phyloP scores from a whole-genome alignment of 306 rosid genomes.

The Erythrophleum fordii region DNA sequence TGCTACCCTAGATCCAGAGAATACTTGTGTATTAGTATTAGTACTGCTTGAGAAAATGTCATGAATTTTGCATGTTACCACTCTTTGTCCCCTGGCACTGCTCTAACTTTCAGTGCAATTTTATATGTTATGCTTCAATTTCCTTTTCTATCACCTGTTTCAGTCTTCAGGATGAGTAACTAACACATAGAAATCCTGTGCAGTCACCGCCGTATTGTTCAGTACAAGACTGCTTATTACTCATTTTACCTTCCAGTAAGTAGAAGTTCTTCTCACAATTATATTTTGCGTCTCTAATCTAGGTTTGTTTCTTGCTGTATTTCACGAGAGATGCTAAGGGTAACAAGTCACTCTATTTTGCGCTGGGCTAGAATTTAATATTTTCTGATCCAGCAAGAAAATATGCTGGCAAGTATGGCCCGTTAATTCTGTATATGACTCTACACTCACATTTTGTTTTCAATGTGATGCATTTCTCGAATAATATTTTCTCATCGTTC shows the following conservation, averaged over 20 bases:
- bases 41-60: conserved; percentile 4
- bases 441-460: conserved; percentile 7
- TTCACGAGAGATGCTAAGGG: conserved; percentile 14
- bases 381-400: conserved; percentile 25
- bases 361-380: conserved; percentile 9
- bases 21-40: not conserved
- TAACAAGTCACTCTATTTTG: not conserved
- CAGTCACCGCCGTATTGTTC: conserved; percentile 94
- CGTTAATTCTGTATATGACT: not conserved
- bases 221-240: conserved; percentile 92
- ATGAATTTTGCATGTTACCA: conserved; percentile 21
- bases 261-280: conserved; percentile 18
- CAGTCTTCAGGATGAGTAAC: conserved; percentile 17
- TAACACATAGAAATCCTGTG: conserved; percentile 37
- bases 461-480: conserved; percentile 18
- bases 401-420: not conserved
- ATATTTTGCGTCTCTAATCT: conserved; percentile 13
- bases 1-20: not conserved
- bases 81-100: conserved; percentile 2
- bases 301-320: conserved; percentile 30
- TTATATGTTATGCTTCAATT: conserved; percentile 10
- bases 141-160: conserved; percentile 24
- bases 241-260: conserved; percentile 97
- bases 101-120: conserved; percentile 16
- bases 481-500: not conserved